Conservation (phyloP, 345 rosid genomes). For the Ailanthus altissimus region DNA sequence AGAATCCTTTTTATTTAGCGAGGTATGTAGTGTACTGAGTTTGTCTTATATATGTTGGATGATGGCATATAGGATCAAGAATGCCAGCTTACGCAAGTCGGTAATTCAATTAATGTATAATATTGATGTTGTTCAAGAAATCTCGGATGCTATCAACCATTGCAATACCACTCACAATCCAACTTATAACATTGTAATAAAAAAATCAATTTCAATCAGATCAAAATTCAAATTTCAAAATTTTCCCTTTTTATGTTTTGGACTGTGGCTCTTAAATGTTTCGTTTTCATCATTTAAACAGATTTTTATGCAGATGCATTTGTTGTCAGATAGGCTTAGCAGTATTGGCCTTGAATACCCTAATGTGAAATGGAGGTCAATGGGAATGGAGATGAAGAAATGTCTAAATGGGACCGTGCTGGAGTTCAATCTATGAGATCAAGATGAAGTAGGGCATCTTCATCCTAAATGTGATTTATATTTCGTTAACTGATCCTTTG, state of each 20-base stretch:
- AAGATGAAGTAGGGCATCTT: slow-evolving; percentile 3
- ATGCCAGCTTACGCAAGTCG: slow-evolving; percentile 3
- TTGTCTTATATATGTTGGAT: not conserved
- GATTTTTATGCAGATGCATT: slow-evolving; percentile 14
- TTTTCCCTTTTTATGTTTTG: not conserved
- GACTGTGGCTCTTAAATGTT: not conserved
- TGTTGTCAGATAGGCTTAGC: not conserved
- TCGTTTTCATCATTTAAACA: not conserved
- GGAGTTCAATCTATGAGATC: not conserved
- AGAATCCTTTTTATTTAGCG: slow-evolving; percentile 19
- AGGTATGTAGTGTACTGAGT: slow-evolving; percentile 27
- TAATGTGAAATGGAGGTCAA: not conserved
- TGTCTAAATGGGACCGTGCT: not conserved
- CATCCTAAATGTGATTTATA: slow-evolving; percentile 2
- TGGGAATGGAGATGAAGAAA: not conserved
- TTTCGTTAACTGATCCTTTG: not conserved
- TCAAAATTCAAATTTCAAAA: not conserved
- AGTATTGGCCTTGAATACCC: not conserved
- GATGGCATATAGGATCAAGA: not conserved
- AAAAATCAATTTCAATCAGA: not conserved
- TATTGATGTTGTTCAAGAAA: not conserved
- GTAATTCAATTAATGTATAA: not conserved
- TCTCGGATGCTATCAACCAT: not conserved
- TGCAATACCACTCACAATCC: not conserved
- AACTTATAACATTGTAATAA: not conserved